Base-by-base conservation (phyloP, 2,329 filamentous ascomycete genomes). In the Exophiala sideris region DNA sequence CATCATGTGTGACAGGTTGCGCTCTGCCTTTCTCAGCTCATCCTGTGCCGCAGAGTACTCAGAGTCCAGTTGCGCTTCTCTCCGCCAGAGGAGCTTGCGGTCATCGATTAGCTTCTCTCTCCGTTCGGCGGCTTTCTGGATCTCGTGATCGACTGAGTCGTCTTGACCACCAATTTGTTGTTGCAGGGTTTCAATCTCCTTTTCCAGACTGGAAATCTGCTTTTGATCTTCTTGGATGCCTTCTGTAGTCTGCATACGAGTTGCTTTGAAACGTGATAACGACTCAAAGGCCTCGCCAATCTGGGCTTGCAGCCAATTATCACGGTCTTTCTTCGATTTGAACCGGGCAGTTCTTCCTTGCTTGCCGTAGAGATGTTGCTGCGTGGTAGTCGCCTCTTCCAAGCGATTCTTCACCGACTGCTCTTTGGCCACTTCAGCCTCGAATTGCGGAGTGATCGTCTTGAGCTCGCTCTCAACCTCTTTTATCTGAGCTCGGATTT, bases 321-420 rank as follows among this genome's bases (percentile, higher is more conserved):
- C 92, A 40, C 95, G 86, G 68, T 97, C 90, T 7, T 83, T 81
- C 75, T 96, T 96, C 69, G 84, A 95, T 66, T 81, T 87, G 71
- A 96, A 99, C 58, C 90, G 87, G 14, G 88, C 87, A 61, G 88
- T 91, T 42, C 92, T 86, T 40, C 87, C 90, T 72, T 99, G 92
- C 70, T 99, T 99, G 47, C 88, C 89, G 67, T 95, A 89, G 6
- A 99, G 80, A 35, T 91, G 85, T 60, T 88, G 84, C 39, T 89
- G 81, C 4, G 82, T 80, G 6, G 86, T 86, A 65, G 95, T 88
- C 0, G 87, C 87, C 46, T 87, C 79, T 44, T 91, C 87, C 9
- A 97, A 78, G 55, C 87, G 83, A 51, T 85, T 78, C 65, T 85
- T 86, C 24, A 89, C 76, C 12, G 82, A 79, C 12, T 80, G 79